Base-by-base conservation (phyloP, 2,329 filamentous ascomycete genomes). In the Davidsoniella neocaledoniae region DNA sequence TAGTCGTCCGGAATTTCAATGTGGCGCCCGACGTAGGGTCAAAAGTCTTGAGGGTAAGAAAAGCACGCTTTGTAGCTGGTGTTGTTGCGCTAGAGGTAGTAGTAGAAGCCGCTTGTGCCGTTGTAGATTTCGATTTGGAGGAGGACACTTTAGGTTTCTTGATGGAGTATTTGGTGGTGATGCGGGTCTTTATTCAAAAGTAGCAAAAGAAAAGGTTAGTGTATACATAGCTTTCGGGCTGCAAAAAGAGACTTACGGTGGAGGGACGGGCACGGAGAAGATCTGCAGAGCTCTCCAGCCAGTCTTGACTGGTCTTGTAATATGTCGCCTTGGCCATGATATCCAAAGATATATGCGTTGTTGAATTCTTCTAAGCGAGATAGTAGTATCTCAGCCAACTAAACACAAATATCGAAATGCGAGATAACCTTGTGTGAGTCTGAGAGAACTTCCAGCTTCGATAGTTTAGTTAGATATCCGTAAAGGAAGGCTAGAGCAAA, bases 1-100 rank as follows among this genome's bases (percentile, higher is more conserved):
- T 94, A 61, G 81, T 82, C 36, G 91, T 98, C 62, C 77, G 75
- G 71, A 95, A 96, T 67, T 95, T 94, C 55, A 98, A 73, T 54
- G 81, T 81, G 52, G 81, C 80, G 59, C 91, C 91, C 49, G 80
- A 83, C 40, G 69, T 69, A 0, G 91, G 83, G 63, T 95, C 86
- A 68, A 80, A 96, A 4, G 91, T 91, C 69, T 94, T 96, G 54
- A 98, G 68, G 3, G 79, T 81, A 47, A 98, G 79, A 50, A 72
- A 76, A 56, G 82, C 87, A 56, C 74, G 73, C 50, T 72, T 71
- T 4, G 65, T 50, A 43, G 62, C 55, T 43, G 57, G 52, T 12
- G 55, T 52, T 41, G 55, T 57, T 40, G 59, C 55, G 46, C 40
- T 25, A 9, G 47, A 19, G 14, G 62, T 52, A 53, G 57, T 53